Percentiles rank a stretch among this genome's conserved stretches.
Evolutionary conservation across 345 rosid species (phyloP).

Genomic region (Citrus reticulata): DNA sequence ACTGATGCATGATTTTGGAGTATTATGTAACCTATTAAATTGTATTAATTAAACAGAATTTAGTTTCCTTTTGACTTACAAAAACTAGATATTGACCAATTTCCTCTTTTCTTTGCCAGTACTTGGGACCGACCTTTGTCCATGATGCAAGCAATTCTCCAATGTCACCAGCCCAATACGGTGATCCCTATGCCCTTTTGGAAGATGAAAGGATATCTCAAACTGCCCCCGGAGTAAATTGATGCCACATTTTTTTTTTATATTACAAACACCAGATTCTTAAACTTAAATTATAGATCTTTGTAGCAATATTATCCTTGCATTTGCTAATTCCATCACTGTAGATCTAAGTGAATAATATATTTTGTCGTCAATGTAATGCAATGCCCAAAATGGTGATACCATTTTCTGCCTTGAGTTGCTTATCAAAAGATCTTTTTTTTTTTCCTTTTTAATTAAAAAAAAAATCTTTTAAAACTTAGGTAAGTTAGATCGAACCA

Average conservation of each 20-base stretch:
- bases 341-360: slow-evolving; percentile 20
- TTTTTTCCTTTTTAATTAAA: no score
- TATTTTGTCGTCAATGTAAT: not conserved
- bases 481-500: no score
- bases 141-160: slow-evolving; percentile 52
- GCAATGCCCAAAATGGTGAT: not conserved
- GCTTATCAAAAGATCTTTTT: not conserved
- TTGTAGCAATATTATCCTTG: slow-evolving; percentile 13
- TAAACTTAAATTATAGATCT: slow-evolving; percentile 7
- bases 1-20: not conserved
- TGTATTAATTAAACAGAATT: not conserved
- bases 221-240: slow-evolving; percentile 54
- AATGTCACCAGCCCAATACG: slow-evolving; percentile 49
- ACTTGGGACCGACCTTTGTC: slow-evolving; percentile 67
- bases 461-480: not conserved
- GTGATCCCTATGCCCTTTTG: slow-evolving; percentile 68
- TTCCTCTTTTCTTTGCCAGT: slow-evolving; percentile 37
- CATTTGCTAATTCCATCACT: slow-evolving; percentile 4
- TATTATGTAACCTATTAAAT: not conserved
- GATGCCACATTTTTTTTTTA: slow-evolving; percentile 4
- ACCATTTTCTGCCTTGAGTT: not conserved
- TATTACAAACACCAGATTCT: not conserved
- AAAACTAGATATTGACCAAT: slow-evolving; percentile 1
- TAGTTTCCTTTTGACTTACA: not conserved
- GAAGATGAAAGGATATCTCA: slow-evolving; percentile 82